phyloP scores from a whole-genome alignment of 352 stramenopile species.

The Phytophthora ramorum region DNA sequence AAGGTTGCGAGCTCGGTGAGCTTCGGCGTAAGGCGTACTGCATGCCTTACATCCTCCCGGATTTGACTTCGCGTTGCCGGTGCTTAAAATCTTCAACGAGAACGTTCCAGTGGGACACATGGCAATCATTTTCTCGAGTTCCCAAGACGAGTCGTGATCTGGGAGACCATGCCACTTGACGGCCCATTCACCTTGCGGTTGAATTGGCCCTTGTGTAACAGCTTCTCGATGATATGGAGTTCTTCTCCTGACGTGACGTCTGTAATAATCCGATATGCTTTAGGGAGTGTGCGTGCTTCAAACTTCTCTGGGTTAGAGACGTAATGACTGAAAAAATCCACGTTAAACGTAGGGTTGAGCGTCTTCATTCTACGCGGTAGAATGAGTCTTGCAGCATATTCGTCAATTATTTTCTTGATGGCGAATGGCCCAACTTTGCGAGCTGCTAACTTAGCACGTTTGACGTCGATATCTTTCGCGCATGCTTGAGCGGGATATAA shows the following conservation, averaged over 20 bases:
- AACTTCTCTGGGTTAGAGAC: slow-evolving; percentile 4
- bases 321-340: slow-evolving; percentile 5
- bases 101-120: slow-evolving; percentile 21
- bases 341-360: slow-evolving; percentile 6
- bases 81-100: slow-evolving; percentile 14
- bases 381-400: slow-evolving; percentile 1
- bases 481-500: slow-evolving; percentile 6
- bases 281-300: not conserved
- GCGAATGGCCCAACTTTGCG: slow-evolving; percentile 16
- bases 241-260: slow-evolving; percentile 6
- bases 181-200: slow-evolving; percentile 19
- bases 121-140: slow-evolving; percentile 14
- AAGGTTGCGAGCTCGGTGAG: too few relatives aligned
- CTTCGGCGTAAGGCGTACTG: too few relatives aligned
- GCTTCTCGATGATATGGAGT: slow-evolving; percentile 7
- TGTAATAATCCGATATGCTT: slow-evolving; percentile 7
- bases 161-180: slow-evolving; percentile 18
- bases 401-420: slow-evolving; percentile 4
- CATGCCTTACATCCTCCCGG: slow-evolving; percentile 15
- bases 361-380: not conserved
- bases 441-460: slow-evolving; percentile 11
- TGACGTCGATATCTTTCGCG: slow-evolving; percentile 10
- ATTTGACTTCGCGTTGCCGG: slow-evolving; percentile 24
- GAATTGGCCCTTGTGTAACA: slow-evolving; percentile 9
- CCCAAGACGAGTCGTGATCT: slow-evolving; percentile 8